Evolutionary conservation across 331 rosid genomes (phyloP).

Genomic region (Rhamnella rubrinervis): DNA sequence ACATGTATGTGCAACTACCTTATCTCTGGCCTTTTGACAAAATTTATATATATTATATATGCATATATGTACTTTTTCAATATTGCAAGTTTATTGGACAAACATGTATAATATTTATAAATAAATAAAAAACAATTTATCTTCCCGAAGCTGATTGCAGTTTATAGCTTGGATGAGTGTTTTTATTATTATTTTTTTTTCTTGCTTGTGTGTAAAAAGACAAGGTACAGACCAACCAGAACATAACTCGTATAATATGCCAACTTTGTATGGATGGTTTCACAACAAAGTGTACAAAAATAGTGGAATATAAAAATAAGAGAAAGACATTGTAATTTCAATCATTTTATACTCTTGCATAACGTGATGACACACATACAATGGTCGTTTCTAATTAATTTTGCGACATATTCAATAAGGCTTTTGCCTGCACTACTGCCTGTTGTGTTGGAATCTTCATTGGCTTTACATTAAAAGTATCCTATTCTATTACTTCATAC

Average conservation of each 20-base stretch:
- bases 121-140: neutral
- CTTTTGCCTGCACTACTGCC: neutral
- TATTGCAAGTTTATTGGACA: neutral
- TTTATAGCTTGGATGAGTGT: neutral
- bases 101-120: too few species aligned
- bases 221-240: slow-evolving; percentile 26
- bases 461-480: neutral
- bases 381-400: neutral
- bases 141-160: neutral
- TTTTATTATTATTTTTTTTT: neutral
- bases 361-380: neutral
- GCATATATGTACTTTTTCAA: too few species aligned
- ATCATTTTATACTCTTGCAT: too few species aligned
- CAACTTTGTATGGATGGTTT: slow-evolving; percentile 2
- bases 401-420: neutral
- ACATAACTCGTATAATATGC: neutral
- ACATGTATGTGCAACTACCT: too few species aligned
- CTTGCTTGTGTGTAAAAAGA: neutral
- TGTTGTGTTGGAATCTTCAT: slow-evolving; percentile 6
- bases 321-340: too few species aligned
- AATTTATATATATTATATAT: too few species aligned
- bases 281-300: neutral
- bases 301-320: too few species aligned
- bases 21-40: too few species aligned
- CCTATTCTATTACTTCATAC: neutral